phyloP scores from a whole-genome alignment of 2,329 filamentous ascomycete genomes.

The Ciborinia camelliae region DNA sequence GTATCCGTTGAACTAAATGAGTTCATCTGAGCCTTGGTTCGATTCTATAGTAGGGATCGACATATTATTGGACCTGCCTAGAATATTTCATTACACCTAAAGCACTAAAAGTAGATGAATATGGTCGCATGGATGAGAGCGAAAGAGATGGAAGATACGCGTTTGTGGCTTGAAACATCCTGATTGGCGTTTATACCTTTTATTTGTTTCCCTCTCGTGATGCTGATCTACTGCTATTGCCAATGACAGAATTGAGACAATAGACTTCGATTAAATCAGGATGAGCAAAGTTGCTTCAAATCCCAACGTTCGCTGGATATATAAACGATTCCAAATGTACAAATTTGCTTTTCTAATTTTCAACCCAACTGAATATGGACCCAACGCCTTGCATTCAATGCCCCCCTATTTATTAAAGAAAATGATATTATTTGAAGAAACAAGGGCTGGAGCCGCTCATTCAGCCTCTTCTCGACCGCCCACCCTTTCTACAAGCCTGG shows the following conservation, averaged over 20 bases:
- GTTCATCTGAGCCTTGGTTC: no score
- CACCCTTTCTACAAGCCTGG: conserved; percentile 55
- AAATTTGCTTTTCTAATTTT: conserved; percentile 14
- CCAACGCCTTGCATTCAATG: conserved; percentile 15
- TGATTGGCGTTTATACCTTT: conserved; percentile 2
- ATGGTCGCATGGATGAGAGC: background rate
- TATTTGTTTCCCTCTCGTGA: background rate
- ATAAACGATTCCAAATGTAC: conserved; percentile 14
- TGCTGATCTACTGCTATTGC: conserved; percentile 3
- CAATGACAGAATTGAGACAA: conserved; percentile 3
- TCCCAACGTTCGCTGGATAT: background rate
- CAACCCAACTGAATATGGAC: background rate
- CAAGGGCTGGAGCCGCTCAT: background rate
- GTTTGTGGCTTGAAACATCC: conserved; percentile 5
- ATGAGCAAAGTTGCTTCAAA: conserved; percentile 7
- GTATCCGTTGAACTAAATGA: no score
- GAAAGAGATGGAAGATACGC: background rate
- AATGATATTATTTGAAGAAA: conserved; percentile 13
- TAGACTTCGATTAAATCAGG: background rate
- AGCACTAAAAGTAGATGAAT: background rate
- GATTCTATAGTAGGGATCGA: background rate
- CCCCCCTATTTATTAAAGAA: conserved; percentile 9
- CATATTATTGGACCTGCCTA: background rate
- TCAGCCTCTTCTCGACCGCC: conserved; percentile 50
- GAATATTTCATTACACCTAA: background rate